Evolutionary conservation across 345 rosid species (phyloP).

Genomic region (Gossypium rotundifolium): DNA sequence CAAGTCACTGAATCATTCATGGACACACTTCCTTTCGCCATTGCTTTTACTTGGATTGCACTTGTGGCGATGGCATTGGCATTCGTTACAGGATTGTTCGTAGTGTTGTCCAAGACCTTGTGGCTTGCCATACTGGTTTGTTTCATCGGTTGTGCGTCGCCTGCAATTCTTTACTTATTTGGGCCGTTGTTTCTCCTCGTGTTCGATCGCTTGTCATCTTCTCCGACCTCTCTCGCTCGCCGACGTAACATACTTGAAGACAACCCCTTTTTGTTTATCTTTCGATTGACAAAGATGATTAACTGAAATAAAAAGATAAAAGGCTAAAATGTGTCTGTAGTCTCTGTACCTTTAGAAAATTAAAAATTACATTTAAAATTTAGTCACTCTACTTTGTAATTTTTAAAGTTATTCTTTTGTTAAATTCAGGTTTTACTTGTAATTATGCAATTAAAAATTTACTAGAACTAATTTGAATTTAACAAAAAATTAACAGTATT

Average conservation of each 20-base stretch:
- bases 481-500: too few relatives aligned
- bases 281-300: neutral
- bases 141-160: neutral
- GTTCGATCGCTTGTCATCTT: neutral
- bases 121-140: neutral
- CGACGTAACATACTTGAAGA: slow-evolving; percentile 1
- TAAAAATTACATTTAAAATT: too few relatives aligned
- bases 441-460: too few relatives aligned
- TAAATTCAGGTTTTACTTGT: too few relatives aligned
- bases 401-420: too few relatives aligned
- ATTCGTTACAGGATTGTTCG: neutral
- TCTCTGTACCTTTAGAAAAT: too few relatives aligned
- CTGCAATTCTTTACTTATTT: neutral
- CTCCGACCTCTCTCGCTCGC: neutral
- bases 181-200: neutral
- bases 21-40: slow-evolving; percentile 3
- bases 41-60: neutral
- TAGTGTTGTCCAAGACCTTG: neutral
- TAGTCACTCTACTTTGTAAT: too few relatives aligned
- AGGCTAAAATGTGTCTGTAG: too few relatives aligned
- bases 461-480: too few relatives aligned
- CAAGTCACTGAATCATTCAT: neutral
- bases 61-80: neutral
- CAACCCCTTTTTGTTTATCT: neutral
- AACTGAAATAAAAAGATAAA: neutral